A percentile compares a stretch with the other conserved stretches of the same genome.
Conservation (phyloP, 139 green algal species). For the Chlamydomonas sp. region DNA sequence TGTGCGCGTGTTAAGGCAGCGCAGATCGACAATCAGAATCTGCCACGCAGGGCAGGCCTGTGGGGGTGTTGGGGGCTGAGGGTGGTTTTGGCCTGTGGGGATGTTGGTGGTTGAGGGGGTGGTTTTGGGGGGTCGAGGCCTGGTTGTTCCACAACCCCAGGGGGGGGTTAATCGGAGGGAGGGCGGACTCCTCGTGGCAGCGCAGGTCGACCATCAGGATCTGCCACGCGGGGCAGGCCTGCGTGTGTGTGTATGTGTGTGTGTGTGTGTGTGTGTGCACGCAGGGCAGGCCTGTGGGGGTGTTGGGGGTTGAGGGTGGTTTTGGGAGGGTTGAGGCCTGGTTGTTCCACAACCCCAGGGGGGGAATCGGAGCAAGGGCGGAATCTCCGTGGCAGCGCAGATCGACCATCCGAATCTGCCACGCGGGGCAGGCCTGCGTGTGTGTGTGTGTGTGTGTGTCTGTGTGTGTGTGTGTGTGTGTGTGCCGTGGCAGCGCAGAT, state of each 20-base stretch:
- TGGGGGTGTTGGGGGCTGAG: not conserved
- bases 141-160: no score
- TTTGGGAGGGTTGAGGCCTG: no score
- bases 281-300: conserved; percentile 53
- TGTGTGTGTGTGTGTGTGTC: no score
- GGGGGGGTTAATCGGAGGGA: no score
- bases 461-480: no score
- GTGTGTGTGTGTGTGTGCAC: no score
- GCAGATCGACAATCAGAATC: conserved; percentile 58
- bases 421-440: not conserved
- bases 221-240: not conserved
- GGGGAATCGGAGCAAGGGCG: no score
- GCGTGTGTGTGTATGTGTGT: no score
- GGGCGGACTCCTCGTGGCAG: conserved; percentile 9
- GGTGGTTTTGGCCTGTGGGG: not conserved
- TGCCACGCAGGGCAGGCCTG: conserved; percentile 75
- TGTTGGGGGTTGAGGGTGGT: not conserved
- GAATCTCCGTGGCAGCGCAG: conserved; percentile 13
- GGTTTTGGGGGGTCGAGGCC: no score
- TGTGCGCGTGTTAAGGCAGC: no score
- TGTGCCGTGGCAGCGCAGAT: conserved; percentile 91
- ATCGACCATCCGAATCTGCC: not conserved
- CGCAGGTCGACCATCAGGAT: conserved; percentile 4
- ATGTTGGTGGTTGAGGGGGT: no score
- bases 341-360: no score